Evolutionary conservation across 257 asterid species (phyloP).

Genomic region (Nyctanthes arbortristis): DNA sequence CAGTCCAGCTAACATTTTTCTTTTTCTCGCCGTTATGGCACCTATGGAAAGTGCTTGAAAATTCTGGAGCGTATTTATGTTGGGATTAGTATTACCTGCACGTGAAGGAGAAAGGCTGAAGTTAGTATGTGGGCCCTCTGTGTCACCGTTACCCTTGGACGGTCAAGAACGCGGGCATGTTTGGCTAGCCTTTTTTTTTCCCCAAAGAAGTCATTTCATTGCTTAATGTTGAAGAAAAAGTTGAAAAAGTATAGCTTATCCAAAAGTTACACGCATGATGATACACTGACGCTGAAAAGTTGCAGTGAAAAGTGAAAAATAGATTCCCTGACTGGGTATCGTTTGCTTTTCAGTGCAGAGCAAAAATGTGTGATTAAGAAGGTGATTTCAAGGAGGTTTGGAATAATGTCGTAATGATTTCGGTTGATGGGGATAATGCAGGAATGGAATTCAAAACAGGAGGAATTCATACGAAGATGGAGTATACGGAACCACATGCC

Average conservation of each 20-base stretch:
- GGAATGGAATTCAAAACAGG: slow-evolving; percentile 51
- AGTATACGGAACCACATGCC: slow-evolving; percentile 50
- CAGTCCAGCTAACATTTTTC: no score
- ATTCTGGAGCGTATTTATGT: no score
- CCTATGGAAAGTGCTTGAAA: no score
- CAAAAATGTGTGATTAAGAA: not conserved
- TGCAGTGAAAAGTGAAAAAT: not conserved
- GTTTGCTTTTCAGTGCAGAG: not conserved
- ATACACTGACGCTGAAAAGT: no score
- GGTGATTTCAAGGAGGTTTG: not conserved
- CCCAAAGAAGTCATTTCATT: no score
- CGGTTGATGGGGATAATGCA: slow-evolving; percentile 6
- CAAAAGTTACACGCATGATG: no score
- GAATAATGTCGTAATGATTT: not conserved
- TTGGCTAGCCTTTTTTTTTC: not conserved
- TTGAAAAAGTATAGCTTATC: no score
- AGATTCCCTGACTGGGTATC: not conserved
- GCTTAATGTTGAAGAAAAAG: no score
- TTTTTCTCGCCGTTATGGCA: no score
- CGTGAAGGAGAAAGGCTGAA: not conserved
- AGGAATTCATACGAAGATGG: slow-evolving; percentile 58
- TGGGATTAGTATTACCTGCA: not conserved
- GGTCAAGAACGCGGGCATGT: not conserved
- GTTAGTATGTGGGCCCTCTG: not conserved
- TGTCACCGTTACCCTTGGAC: not conserved